phyloP scores from a whole-genome alignment of 2,329 filamentous ascomycete species.

The Hortaea sp. region DNA sequence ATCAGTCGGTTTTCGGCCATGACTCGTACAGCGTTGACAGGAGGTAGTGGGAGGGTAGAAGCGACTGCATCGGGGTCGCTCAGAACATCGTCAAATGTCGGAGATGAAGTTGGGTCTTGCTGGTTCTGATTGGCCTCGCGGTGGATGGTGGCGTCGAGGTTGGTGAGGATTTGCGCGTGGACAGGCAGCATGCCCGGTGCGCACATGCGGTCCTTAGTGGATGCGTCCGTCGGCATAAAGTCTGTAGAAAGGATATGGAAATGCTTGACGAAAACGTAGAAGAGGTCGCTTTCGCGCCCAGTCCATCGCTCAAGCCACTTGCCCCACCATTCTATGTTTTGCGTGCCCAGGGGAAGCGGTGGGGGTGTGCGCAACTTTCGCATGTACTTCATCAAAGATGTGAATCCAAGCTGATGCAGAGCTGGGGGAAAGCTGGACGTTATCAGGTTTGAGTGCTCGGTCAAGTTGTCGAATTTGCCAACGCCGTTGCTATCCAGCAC shows the following conservation, averaged over 20 bases:
- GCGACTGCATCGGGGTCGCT: slow-evolving; percentile 57
- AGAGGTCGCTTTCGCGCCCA: slow-evolving; percentile 76
- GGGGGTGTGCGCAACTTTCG: slow-evolving; percentile 54
- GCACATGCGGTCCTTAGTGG: slow-evolving; percentile 48
- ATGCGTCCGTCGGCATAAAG: slow-evolving; percentile 37
- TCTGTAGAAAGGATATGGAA: slow-evolving; percentile 72
- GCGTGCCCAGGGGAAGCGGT: slow-evolving; percentile 56
- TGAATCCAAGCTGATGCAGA: slow-evolving; percentile 52
- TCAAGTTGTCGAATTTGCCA: slow-evolving; percentile 40
- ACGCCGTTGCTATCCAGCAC: slow-evolving; percentile 60
- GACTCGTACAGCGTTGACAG: slow-evolving; percentile 60
- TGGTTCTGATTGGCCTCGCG: slow-evolving; percentile 48
- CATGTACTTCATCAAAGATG: slow-evolving; percentile 50
- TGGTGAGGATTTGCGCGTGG: slow-evolving; percentile 69
- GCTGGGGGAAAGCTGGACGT: slow-evolving; percentile 59
- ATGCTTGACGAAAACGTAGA: slow-evolving; percentile 86
- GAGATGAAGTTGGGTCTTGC: slow-evolving; percentile 31
- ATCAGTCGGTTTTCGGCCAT: slow-evolving; percentile 88
- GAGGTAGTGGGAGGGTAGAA: slow-evolving; percentile 50
- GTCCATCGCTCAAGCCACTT: slow-evolving; percentile 80
- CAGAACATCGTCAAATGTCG: slow-evolving; percentile 58
- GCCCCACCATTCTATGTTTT: slow-evolving; percentile 73
- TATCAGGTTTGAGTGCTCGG: slow-evolving; percentile 49
- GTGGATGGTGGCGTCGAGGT: slow-evolving; percentile 76
- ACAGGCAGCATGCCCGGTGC: slow-evolving; percentile 71